Evolutionary conservation across 805 yeast genomes (phyloP).

Genomic region (Komagataella pseudopastoris): DNA sequence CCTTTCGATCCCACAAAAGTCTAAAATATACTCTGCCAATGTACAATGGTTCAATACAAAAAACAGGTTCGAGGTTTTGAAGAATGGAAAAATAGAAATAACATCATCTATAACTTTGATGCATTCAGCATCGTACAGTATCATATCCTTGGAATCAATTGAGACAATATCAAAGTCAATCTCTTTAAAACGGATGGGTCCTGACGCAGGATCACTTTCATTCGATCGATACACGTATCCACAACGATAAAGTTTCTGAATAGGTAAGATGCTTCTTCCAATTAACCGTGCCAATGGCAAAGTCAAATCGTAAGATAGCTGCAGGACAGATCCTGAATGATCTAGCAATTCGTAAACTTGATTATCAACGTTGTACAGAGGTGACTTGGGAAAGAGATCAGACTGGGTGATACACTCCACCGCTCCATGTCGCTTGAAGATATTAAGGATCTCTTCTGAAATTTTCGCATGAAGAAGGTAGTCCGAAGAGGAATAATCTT

Average conservation of each 20-base stretch:
- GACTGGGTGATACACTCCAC: conserved; percentile 50
- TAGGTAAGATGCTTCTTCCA: conserved; percentile 40
- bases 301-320: conserved; percentile 80
- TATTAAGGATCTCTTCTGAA: conserved; percentile 40
- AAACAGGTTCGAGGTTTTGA: conserved; percentile 37
- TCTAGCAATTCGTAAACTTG: conserved; percentile 74
- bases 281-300: conserved; percentile 80
- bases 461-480: conserved; percentile 47
- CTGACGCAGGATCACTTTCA: conserved; percentile 42
- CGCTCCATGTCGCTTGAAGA: conserved; percentile 80
- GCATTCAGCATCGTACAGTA: conserved; percentile 78
- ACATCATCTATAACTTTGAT: conserved; percentile 73
- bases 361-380: conserved; percentile 49
- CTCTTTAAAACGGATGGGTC: conserved; percentile 68
- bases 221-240: conserved; percentile 74
- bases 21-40: conserved; percentile 60
- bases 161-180: conserved; percentile 77
- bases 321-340: conserved; percentile 75
- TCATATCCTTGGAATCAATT: conserved; percentile 22
- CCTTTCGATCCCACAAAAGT: conserved; percentile 69
- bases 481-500: conserved; percentile 22
- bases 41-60: conserved; percentile 73
- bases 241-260: conserved; percentile 54
- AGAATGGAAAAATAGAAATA: conserved; percentile 50
- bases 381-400: conserved; percentile 67